phyloP scores from a whole-genome alignment of 192 early-diverging fungal species.

The Coemansia sp. region DNA sequence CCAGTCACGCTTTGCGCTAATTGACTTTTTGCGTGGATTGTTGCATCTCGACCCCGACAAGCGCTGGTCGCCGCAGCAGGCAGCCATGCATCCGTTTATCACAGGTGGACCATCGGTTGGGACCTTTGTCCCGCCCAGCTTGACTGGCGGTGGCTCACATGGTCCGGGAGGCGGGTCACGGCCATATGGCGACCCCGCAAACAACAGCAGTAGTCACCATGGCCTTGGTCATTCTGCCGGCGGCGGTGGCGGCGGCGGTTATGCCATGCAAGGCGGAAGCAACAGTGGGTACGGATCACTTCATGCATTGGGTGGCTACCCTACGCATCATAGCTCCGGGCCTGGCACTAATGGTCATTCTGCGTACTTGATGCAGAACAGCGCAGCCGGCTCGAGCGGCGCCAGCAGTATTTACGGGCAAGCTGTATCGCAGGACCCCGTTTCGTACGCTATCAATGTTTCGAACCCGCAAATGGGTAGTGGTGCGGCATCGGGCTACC shows the following conservation, averaged over 20 bases:
- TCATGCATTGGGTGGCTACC: slow-evolving; percentile 19
- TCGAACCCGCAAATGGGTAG: neutral
- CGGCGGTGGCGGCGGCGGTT: slow-evolving; percentile 11
- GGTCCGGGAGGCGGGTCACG: slow-evolving; percentile 14
- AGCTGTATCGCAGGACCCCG: neutral
- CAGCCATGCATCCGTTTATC: slow-evolving; percentile 92
- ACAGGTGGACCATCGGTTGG: slow-evolving; percentile 79
- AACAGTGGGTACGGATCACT: slow-evolving; percentile 10
- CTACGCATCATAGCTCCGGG: slow-evolving; percentile 11
- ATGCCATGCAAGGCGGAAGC: slow-evolving; percentile 13
- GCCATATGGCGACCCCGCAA: slow-evolving; percentile 15
- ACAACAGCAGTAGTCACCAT: neutral
- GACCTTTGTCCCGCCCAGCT: slow-evolving; percentile 44
- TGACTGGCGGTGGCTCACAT: slow-evolving; percentile 12
- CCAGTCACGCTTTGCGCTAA: slow-evolving; percentile 66
- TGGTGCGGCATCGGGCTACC: neutral
- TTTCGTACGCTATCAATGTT: neutral
- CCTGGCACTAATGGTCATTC: slow-evolving; percentile 19
- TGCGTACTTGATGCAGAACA: slow-evolving; percentile 1
- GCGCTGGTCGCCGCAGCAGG: slow-evolving; percentile 95
- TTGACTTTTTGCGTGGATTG: slow-evolving; percentile 92
- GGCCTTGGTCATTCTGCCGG: slow-evolving; percentile 1
- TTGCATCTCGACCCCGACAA: slow-evolving; percentile 88
- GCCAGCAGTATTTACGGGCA: slow-evolving; percentile 3
- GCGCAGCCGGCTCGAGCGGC: neutral